These are phyloP conservation scores for Metahyphopichia silvanorum DNA, from an alignment of 805 yeast genomes.

Conservation along the genomic window DNA sequence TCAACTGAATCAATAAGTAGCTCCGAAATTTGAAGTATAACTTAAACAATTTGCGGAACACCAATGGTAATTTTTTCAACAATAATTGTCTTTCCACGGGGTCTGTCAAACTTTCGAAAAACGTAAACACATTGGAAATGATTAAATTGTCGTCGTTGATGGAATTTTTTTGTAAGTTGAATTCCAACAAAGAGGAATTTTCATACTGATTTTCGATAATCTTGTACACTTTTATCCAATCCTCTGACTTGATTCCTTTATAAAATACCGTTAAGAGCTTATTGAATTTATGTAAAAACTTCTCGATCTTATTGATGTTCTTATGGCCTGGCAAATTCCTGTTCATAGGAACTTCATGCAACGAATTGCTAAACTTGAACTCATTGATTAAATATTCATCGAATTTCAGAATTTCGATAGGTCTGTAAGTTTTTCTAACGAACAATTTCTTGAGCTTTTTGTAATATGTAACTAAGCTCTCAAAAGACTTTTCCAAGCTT, in stretches of 20 bases:
- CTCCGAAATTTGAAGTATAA: slow-evolving; percentile 65
- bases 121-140: slow-evolving; percentile 66
- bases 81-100: slow-evolving; percentile 36
- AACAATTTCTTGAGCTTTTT: slow-evolving; percentile 65
- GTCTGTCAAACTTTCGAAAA: slow-evolving; percentile 60
- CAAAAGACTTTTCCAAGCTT: slow-evolving; percentile 32
- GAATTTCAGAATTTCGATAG: slow-evolving; percentile 41
- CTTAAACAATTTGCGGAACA: slow-evolving; percentile 62
- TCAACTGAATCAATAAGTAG: slow-evolving; percentile 61
- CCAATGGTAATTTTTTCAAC: slow-evolving; percentile 56
- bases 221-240: slow-evolving; percentile 79
- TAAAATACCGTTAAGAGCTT: slow-evolving; percentile 56
- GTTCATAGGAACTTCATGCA: slow-evolving; percentile 46
- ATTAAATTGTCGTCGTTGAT: slow-evolving; percentile 54
- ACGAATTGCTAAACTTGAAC: slow-evolving; percentile 38
- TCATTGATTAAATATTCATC: slow-evolving; percentile 36
- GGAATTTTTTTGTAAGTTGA: slow-evolving; percentile 38
- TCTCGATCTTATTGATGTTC: slow-evolving; percentile 50
- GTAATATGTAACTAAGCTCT: slow-evolving; percentile 46
- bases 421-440: slow-evolving; percentile 68
- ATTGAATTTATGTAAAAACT: slow-evolving; percentile 64
- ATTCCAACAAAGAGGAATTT: slow-evolving; percentile 55
- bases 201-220: slow-evolving; percentile 67
- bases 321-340: slow-evolving; percentile 43
- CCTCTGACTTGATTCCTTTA: slow-evolving; percentile 54